Base-by-base conservation (phyloP, 2,329 filamentous ascomycete species). In the Ceratocystis ficicola region DNA sequence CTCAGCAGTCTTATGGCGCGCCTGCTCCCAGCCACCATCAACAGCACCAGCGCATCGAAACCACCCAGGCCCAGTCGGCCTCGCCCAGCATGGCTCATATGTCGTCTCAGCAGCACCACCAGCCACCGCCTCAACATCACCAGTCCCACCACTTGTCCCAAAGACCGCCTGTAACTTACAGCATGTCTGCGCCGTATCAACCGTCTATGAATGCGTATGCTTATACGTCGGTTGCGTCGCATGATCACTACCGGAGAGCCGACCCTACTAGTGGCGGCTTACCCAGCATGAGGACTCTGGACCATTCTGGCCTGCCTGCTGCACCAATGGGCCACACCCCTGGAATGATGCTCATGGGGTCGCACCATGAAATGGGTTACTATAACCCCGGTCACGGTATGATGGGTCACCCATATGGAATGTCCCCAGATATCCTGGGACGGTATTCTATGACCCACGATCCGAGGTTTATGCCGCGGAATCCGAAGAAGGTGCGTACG, bases 401-500 rank as follows among this genome's bases (percentile, higher is more conserved):
- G 41, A 66, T 67, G 52, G 64, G 59, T 8, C 59, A 44, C 32
- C 63, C 60, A 5, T 67, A 82, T 68, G 75, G 75, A n/a, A 71
- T 82, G 65, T 74, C 76, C 30, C 73, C 76, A 10, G 77, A 80
- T 32, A 72, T 76, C 68, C 71, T 77, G 70, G 73, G 75, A 68
- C 75, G 80, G 66, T 81, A 80, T 70, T 73, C 77, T 44, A 70
- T 82, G 46, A 76, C 79, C 41, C 77, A 77, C 63, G 81, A 82
- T 65, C 78, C 79, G 44, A 76, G 79, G 60, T 74, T 80, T 60
- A 76, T 77, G 52, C 76, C 77, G 59, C 77, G 79, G 63, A 79
- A 80, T 22, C 79, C 82, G 50, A 84, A 84, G 70, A 84, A 84
- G 80, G 82, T 83, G 77, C 66, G 75, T 72, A 20, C 48, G 30